phyloP scores from a whole-genome alignment of 2,329 filamentous ascomycete genomes.

The Aspergillus brunneoviolaceus region DNA sequence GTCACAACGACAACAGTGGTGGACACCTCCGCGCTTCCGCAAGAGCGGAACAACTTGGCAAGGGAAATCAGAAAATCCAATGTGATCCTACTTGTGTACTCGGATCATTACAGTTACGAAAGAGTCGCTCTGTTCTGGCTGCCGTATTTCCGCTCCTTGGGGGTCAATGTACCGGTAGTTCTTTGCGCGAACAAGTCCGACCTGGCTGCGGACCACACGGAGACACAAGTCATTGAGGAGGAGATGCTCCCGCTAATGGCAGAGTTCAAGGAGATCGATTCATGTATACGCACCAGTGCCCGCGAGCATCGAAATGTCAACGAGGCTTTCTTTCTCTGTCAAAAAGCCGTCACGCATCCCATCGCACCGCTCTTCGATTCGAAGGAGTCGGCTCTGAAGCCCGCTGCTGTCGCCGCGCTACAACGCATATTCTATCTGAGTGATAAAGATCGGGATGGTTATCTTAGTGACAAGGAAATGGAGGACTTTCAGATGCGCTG shows the following conservation, averaged over 20 bases:
- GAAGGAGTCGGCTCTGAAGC: constrained; percentile 86
- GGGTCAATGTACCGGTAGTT: constrained; percentile 97
- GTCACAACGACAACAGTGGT: constrained; percentile 91
- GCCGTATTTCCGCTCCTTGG: constrained; percentile 93
- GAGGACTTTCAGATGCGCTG: constrained; percentile 86
- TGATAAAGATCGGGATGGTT: constrained; percentile 94
- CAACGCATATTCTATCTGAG: constrained; percentile 92
- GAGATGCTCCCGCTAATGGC: constrained; percentile 98
- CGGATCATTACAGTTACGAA: constrained; percentile 98
- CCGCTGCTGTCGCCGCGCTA: constrained; percentile 80
- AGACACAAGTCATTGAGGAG: constrained; percentile 84
- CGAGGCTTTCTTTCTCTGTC: constrained; percentile 94
- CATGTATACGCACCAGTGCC: constrained; percentile 91
- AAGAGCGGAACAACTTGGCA: constrained; percentile 84
- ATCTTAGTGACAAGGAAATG: constrained; percentile 86
- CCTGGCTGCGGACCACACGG: constrained; percentile 69
- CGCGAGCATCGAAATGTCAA: constrained; percentile 92
- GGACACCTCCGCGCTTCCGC: constrained; percentile 91
- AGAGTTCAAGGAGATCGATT: constrained; percentile 98
- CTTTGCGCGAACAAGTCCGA: constrained; percentile 98
- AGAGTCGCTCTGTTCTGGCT: constrained; percentile 97
- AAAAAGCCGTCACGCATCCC: constrained; percentile 95
- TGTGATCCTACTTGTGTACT: constrained; percentile 94
- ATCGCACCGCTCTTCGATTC: constrained; percentile 96
- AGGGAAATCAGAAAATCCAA: constrained; percentile 97